Conservation (phyloP, 306 rosid genomes). For the Herpetospermum pedunculosum region DNA sequence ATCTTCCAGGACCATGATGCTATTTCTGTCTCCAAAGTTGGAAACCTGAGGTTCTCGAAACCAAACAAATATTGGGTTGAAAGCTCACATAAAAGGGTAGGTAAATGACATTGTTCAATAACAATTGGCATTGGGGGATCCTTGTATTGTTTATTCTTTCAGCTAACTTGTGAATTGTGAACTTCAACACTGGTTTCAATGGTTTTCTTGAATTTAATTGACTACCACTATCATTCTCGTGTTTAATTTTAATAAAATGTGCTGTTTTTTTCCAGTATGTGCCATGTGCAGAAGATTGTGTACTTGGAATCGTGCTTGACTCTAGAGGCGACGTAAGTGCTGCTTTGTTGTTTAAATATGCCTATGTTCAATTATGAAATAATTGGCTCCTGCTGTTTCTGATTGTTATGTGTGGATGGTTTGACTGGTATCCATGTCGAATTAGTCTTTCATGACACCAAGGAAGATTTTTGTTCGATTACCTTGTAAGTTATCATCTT, state of each 20-base stretch:
- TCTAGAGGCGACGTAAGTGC: conserved; percentile 73
- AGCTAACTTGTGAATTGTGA: not conserved
- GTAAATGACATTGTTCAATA: conserved; percentile 13
- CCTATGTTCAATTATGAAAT: not conserved
- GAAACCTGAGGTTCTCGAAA: conserved; percentile 58
- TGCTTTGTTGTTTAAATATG: not conserved
- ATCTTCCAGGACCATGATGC: conserved; percentile 54
- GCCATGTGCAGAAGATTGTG: conserved; percentile 69
- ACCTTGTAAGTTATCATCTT: not conserved
- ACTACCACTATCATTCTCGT: not conserved
- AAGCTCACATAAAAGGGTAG: conserved; percentile 80
- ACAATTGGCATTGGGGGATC: not conserved
- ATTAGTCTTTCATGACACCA: not conserved
- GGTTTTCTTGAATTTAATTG: not conserved
- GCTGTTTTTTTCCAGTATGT: conserved; percentile 48
- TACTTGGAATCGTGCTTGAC: conserved; percentile 84
- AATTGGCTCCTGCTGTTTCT: not conserved
- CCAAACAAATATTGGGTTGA: conserved; percentile 93
- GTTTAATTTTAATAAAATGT: not conserved
- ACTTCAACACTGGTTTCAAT: not conserved
- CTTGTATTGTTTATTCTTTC: not conserved
- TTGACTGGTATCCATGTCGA: not conserved
- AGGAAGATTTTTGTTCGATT: not conserved
- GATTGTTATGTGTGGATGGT: not conserved
- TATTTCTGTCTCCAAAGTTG: conserved; percentile 68